A percentile compares a stretch with the other conserved stretches of the same genome.
Conservation (phyloP, 352 stramenopile genomes). For the Phytophthora hybrid region DNA sequence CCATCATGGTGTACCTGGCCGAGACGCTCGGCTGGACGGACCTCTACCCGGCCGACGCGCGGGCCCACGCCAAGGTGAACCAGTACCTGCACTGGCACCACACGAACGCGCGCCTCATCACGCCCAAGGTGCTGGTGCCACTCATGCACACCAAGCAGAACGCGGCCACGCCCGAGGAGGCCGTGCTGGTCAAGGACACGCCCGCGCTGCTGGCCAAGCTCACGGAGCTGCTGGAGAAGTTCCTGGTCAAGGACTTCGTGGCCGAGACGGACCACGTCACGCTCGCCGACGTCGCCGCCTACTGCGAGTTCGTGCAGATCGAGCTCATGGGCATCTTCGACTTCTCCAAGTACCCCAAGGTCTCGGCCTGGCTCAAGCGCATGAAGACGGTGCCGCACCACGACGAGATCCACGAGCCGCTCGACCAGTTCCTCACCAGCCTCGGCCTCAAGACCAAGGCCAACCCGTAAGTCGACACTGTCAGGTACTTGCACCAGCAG, state of each 20-base stretch:
- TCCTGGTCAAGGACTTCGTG: conserved; percentile 51
- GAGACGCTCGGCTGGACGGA: conserved; percentile 61
- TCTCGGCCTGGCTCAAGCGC: conserved; percentile 53
- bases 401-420: conserved; percentile 49
- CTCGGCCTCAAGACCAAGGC: conserved; percentile 39
- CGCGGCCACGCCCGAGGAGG: conserved; percentile 36
- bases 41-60: conserved; percentile 58
- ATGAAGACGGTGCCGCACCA: conserved; percentile 64
- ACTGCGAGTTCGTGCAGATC: conserved; percentile 56
- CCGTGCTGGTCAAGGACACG: conserved; percentile 33
- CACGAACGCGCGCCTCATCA: conserved; percentile 61
- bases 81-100: conserved; percentile 83
- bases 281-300: conserved; percentile 46
- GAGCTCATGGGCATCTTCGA: conserved; percentile 54
- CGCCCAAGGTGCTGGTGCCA: conserved; percentile 51
- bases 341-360: conserved; percentile 55
- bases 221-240: conserved; percentile 55
- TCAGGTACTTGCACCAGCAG: neutral
- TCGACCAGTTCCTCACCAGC: conserved; percentile 36
- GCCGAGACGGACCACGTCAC: conserved; percentile 44
- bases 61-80: conserved; percentile 71
- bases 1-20: conserved; percentile 66
- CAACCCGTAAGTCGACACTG: conserved; percentile 17
- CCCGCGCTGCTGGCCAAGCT: conserved; percentile 42
- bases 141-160: conserved; percentile 45